Conservation (phyloP, 257 asterid genomes). For the Buddleja alternifolia region DNA sequence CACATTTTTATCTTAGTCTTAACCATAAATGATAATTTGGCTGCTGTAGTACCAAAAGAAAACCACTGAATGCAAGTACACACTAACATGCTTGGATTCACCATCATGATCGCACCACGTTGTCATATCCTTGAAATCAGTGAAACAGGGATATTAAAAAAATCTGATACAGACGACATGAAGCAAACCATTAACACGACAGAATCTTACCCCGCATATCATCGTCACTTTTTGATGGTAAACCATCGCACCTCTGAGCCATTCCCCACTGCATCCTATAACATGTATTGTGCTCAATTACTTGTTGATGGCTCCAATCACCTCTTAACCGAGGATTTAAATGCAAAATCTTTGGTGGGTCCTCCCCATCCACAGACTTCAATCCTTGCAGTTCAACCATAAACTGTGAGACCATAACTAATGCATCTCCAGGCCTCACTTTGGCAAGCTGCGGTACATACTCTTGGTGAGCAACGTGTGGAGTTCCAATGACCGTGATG, state of each 20-base stretch:
- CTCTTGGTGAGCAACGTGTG: slow-evolving; percentile 84
- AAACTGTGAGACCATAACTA: slow-evolving; percentile 89
- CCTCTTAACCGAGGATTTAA: slow-evolving; percentile 95
- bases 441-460: slow-evolving; percentile 86
- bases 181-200: slow-evolving; percentile 21
- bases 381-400: slow-evolving; percentile 92
- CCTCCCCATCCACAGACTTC: slow-evolving; percentile 94
- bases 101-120: slow-evolving; percentile 15
- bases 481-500: slow-evolving; percentile 86
- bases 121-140: not conserved
- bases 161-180: not conserved
- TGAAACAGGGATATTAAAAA: not conserved
- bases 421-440: slow-evolving; percentile 50
- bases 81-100: not conserved
- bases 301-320: slow-evolving; percentile 95
- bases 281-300: slow-evolving; percentile 94
- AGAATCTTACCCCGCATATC: slow-evolving; percentile 79
- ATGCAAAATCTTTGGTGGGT: slow-evolving; percentile 96
- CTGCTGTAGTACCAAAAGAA: not conserved
- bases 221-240: slow-evolving; percentile 71
- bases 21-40: slow-evolving; percentile 11
- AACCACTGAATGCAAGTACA: not conserved
- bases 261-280: slow-evolving; percentile 99
- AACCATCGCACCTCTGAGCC: slow-evolving; percentile 92
- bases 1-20: not conserved